Base-by-base conservation (phyloP, 163 green algal species). In the Coccomyxa subellipsoidea region DNA sequence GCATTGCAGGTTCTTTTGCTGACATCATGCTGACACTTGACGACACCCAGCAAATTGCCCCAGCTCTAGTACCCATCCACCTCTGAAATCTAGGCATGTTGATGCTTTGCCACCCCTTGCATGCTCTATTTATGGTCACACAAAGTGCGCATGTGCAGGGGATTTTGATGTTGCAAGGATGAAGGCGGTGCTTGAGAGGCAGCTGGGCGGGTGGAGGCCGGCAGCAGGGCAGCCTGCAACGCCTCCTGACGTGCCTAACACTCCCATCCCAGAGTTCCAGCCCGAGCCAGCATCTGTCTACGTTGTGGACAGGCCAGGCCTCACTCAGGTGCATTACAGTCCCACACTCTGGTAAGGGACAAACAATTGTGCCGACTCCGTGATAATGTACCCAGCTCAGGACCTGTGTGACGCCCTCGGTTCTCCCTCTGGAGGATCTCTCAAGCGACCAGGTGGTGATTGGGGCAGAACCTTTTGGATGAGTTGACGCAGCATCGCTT, bases 161-260 rank as follows among this genome's bases (percentile, higher is more conserved):
- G 89, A 96, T 84, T 97, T 97, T 85, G 79, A 94, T 70, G 38
- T 83, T 6, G 32, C 29, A 0, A 34, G 86, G 27, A 93, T 97
- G 90, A 54, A 85, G 39, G 23, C 32, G 1, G 39, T 90, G n/a
- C 38, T 96, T 8, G 86, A 93, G 70, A 2, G 86, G 29, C 70
- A 69, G 23, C 87, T 96, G n/a, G 92, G 89, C 0, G 77, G 72
- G 53, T 97, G 94, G 94, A 66, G 39, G 36, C 84, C 87, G 1
- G 85, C 88, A 23, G 32, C 69, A 1, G 85, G 84, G 5, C 86
- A 95, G 81, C 91, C 92, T 0, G 40, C 54, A 2, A 4, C 54
- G 53, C 85, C 89, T 23, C 87, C 84, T 6, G 0, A 37, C 32
- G 76, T 91, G 54, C 89, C 88, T 27, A 82, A 84, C 35, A 82